Conservation (phyloP, 1,284 basidiomycete genomes). For the Entoloma clypeatum region DNA sequence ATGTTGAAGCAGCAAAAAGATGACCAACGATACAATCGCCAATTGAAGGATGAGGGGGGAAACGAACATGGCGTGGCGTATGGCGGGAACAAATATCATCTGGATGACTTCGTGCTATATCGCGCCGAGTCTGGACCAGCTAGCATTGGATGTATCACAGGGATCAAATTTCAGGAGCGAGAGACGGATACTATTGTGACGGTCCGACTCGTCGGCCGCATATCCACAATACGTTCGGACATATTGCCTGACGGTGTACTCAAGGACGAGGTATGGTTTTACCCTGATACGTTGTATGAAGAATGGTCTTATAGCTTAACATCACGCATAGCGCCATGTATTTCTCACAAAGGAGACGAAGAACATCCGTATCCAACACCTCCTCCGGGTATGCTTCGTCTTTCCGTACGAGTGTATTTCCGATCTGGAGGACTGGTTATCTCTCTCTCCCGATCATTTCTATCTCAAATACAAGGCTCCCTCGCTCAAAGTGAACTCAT, state of each 20-base stretch:
- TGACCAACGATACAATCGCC: slow-evolving; percentile 22
- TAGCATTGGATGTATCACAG: slow-evolving; percentile 36
- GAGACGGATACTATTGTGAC: slow-evolving; percentile 12
- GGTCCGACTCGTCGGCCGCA: slow-evolving; percentile 32
- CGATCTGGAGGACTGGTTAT: slow-evolving; percentile 45
- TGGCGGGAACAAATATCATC: slow-evolving; percentile 44
- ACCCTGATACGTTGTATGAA: neutral
- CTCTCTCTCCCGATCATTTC: slow-evolving; percentile 52
- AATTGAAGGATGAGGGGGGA: slow-evolving; percentile 24
- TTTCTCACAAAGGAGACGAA: slow-evolving; percentile 48
- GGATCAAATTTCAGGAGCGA: slow-evolving; percentile 21
- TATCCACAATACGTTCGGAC: slow-evolving; percentile 22
- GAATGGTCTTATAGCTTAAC: slow-evolving; percentile 4
- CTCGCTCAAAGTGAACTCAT: slow-evolving; percentile 34
- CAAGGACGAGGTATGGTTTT: slow-evolving; percentile 32
- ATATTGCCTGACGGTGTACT: slow-evolving; percentile 26
- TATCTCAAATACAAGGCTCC: slow-evolving; percentile 49
- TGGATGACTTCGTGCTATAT: slow-evolving; percentile 53
- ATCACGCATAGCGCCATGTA: slow-evolving; percentile 43
- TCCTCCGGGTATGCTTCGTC: slow-evolving; percentile 50
- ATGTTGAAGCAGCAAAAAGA: slow-evolving; percentile 27
- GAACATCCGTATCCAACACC: slow-evolving; percentile 29
- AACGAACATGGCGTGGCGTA: slow-evolving; percentile 40
- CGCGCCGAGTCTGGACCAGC: slow-evolving; percentile 36
- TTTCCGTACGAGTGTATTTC: slow-evolving; percentile 29